These are phyloP conservation scores for Rhodotorula sp. DNA, from an alignment of 1,284 basidiomycete genomes.

Conservation along the genomic window DNA sequence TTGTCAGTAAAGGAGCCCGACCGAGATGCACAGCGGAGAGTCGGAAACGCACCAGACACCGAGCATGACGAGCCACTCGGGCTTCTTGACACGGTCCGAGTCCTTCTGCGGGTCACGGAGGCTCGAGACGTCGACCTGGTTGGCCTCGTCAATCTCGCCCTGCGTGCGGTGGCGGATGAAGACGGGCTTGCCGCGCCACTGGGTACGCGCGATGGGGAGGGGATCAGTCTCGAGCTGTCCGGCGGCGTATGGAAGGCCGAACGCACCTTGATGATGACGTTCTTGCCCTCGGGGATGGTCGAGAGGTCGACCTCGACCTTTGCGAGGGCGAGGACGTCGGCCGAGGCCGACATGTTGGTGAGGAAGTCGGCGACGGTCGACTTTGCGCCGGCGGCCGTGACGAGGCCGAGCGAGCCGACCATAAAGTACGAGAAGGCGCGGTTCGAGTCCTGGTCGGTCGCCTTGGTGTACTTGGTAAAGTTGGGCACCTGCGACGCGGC, in stretches of 20 bases:
- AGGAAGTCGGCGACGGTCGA: conserved; percentile 93
- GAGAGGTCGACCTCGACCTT: conserved; percentile 95
- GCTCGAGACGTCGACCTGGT: conserved; percentile 75
- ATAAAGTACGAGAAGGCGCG: conserved; percentile 93
- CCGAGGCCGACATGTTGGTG: conserved; percentile 92
- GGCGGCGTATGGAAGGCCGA: background rate
- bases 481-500: conserved; percentile 66
- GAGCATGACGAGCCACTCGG: conserved; percentile 97
- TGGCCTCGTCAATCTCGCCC: conserved; percentile 92
- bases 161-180: conserved; percentile 96
- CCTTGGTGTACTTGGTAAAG: conserved; percentile 78
- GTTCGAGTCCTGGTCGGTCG: conserved; percentile 66
- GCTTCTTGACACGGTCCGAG: conserved; percentile 83
- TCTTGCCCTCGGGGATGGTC: conserved; percentile 94
- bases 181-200: conserved; percentile 99
- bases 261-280: conserved; percentile 78
- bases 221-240: too few relatives aligned
- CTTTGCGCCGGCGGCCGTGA: conserved; percentile 92
- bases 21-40: background rate
- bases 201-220: background rate
- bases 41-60: conserved; percentile 53
- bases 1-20: background rate
- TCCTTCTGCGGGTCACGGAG: conserved; percentile 93
- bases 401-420: conserved; percentile 92
- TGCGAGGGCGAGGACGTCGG: conserved; percentile 95